A percentile compares a stretch with the other conserved stretches of the same genome.
Conservation (phyloP, 306 rosid species). For the Quercus gilva region DNA sequence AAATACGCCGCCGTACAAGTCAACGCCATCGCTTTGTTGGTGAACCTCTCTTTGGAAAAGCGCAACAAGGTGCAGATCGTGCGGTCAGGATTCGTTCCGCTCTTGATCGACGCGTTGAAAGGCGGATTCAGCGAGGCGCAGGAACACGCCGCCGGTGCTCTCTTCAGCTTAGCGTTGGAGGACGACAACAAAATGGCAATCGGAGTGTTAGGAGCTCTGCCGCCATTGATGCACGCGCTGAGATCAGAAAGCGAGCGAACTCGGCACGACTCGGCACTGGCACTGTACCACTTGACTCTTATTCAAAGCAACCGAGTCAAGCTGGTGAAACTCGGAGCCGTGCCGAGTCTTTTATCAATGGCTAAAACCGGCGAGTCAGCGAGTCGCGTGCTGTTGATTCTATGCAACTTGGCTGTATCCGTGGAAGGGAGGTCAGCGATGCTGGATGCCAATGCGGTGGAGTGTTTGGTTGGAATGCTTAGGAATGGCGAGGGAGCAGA, state of each 20-base stretch:
- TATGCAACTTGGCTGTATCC: slow-evolving; percentile 66
- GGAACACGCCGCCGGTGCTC: slow-evolving; percentile 96
- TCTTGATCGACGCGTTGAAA: slow-evolving; percentile 62
- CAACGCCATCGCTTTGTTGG: slow-evolving; percentile 74
- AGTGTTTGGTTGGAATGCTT: slow-evolving; percentile 52
- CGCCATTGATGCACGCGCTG: slow-evolving; percentile 74
- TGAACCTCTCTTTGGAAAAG: slow-evolving; percentile 82
- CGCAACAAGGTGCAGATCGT: slow-evolving; percentile 80
- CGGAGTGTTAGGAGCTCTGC: slow-evolving; percentile 77
- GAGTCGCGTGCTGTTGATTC: slow-evolving; percentile 56
- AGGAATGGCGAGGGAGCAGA: slow-evolving; percentile 51
- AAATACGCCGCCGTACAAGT: slow-evolving; percentile 61
- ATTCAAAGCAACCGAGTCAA: slow-evolving; percentile 81
- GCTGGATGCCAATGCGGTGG: slow-evolving; percentile 82
- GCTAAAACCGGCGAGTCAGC: slow-evolving; percentile 40
- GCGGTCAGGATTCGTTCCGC: slow-evolving; percentile 72
- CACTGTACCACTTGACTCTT: slow-evolving; percentile 68
- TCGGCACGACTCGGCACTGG: slow-evolving; percentile 76
- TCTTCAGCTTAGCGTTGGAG: slow-evolving; percentile 73
- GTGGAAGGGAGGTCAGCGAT: slow-evolving; percentile 73
- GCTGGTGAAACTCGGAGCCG: slow-evolving; percentile 66
- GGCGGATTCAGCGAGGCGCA: slow-evolving; percentile 66
- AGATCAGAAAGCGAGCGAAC: slow-evolving; percentile 72
- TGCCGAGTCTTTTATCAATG: slow-evolving; percentile 51
- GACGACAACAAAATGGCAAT: slow-evolving; percentile 95